Percentiles rank a stretch among this genome's conserved stretches.
These are phyloP conservation scores for Pestalotiopsis sp. DNA, from an alignment of 2,329 filamentous ascomycete species.

Conservation along the genomic window DNA sequence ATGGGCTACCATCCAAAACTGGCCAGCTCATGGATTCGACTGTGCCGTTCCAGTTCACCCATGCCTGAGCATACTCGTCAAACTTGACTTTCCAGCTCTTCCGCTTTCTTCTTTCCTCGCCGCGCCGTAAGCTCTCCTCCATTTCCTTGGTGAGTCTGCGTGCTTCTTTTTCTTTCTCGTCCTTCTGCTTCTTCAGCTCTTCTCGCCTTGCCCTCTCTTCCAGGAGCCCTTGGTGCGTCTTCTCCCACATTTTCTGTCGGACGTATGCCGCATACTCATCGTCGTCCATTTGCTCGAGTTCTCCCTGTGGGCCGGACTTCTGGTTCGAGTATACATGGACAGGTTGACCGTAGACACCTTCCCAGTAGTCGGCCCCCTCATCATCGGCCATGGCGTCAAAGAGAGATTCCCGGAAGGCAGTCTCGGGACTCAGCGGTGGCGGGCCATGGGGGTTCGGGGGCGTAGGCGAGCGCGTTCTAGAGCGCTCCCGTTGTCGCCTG, in stretches of 20 bases:
- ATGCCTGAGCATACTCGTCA: slow-evolving; percentile 65
- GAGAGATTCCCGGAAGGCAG: slow-evolving; percentile 87
- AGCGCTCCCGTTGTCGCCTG: slow-evolving; percentile 32
- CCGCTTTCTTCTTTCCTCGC: slow-evolving; percentile 62
- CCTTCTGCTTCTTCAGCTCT: slow-evolving; percentile 49
- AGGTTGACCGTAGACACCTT: slow-evolving; percentile 93
- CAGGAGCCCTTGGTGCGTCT: slow-evolving; percentile 80
- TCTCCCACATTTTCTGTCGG: slow-evolving; percentile 91
- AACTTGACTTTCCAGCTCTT: slow-evolving; percentile 63
- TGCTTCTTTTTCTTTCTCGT: slow-evolving; percentile 40
- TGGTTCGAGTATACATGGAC: slow-evolving; percentile 76
- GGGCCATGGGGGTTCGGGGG: slow-evolving; percentile 50
- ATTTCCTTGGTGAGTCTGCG: slow-evolving; percentile 62
- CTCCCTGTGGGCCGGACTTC: slow-evolving; percentile 46
- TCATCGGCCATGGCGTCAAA: slow-evolving; percentile 98
- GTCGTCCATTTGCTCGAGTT: slow-evolving; percentile 85
- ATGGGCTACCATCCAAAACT: slow-evolving; percentile 60
- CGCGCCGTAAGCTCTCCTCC: slow-evolving; percentile 69
- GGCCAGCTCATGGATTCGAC: slow-evolving; percentile 68
- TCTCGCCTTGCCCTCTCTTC: slow-evolving; percentile 72
- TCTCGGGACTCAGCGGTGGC: slow-evolving; percentile 63
- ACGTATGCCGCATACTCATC: slow-evolving; percentile 91
- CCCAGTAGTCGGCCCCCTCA: slow-evolving; percentile 94
- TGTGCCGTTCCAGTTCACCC: slow-evolving; percentile 58
- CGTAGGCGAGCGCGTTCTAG: slow-evolving; percentile 44